Evolutionary conservation across 139 green algal species (phyloP).

Genomic region (Chlamydomonas eustigma): DNA sequence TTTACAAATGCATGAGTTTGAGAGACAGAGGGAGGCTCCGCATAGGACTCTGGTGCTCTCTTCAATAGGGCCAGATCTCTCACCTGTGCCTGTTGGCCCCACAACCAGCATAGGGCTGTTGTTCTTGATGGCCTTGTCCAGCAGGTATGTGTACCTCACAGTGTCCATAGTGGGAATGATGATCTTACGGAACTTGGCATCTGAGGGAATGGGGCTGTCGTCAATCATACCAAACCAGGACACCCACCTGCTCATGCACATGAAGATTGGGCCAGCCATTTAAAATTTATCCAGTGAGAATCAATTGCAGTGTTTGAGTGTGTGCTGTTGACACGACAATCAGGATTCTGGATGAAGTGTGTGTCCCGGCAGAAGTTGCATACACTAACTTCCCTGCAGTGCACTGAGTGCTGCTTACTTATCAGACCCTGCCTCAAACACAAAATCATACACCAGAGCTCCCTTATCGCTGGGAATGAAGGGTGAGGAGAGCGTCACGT

Average conservation of each 20-base stretch:
- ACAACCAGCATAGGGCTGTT: conserved; percentile 56
- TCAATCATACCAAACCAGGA: conserved; percentile 35
- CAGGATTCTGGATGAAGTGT: no score
- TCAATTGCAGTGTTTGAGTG: no score
- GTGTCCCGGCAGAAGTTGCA: no score
- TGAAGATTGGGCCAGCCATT: no score
- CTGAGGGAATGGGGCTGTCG: conserved; percentile 24
- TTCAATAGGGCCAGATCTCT: not conserved
- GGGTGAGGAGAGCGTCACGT: conserved; percentile 12
- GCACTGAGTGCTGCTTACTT: no score
- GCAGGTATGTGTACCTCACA: conserved; percentile 62
- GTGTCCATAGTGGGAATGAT: conserved; percentile 69
- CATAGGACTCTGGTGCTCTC: not conserved
- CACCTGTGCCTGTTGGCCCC: conserved; percentile 59
- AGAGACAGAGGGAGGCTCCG: no score
- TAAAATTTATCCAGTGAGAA: no score
- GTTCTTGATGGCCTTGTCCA: conserved; percentile 55
- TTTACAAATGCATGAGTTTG: not conserved
- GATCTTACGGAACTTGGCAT: conserved; percentile 49
- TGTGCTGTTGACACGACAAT: no score
- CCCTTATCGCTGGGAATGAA: conserved; percentile 38
- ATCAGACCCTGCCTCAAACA: conserved; percentile 36
- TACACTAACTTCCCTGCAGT: no score
- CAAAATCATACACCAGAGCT: conserved; percentile 34
- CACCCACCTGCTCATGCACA: conserved; percentile 28